These are phyloP conservation scores for Lagenidium giganteum DNA, from an alignment of 352 stramenopile species.

Conservation along the genomic window DNA sequence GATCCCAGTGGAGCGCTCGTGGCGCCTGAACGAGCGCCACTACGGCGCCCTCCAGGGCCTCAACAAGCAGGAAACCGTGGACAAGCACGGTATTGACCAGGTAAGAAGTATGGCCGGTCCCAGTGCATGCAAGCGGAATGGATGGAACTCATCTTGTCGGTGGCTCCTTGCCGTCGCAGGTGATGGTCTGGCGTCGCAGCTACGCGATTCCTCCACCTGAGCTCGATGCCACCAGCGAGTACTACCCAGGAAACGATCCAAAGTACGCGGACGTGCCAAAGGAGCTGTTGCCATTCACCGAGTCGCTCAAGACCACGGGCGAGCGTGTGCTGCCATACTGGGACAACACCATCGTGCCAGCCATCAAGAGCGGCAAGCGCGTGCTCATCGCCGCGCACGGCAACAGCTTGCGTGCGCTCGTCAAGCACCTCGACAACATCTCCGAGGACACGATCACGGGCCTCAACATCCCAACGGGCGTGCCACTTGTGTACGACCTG, in stretches of 20 bases:
- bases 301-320: conserved; percentile 91
- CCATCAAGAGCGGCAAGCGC: conserved; percentile 93
- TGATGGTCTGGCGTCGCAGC: conserved; percentile 95
- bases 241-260: conserved; percentile 89
- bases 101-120: no score
- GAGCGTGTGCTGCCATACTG: conserved; percentile 96
- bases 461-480: conserved; percentile 96
- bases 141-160: conserved; percentile 52
- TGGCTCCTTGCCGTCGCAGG: no score
- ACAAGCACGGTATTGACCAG: conserved; percentile 98
- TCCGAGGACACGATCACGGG: conserved; percentile 94
- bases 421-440: conserved; percentile 99
- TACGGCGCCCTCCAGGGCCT: conserved; percentile 98
- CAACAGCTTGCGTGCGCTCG: conserved; percentile 97
- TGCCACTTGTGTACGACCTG: conserved; percentile 96
- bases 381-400: conserved; percentile 97
- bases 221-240: conserved; percentile 83
- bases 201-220: conserved; percentile 96
- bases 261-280: conserved; percentile 90
- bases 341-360: conserved; percentile 92
- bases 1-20: conserved; percentile 93
- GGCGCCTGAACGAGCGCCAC: conserved; percentile 98
- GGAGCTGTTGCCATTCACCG: conserved; percentile 89
- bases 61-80: conserved; percentile 99
- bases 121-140: conserved; percentile 40